phyloP scores from a whole-genome alignment of 208 protist genomes.

The Entamoeba invadens region DNA sequence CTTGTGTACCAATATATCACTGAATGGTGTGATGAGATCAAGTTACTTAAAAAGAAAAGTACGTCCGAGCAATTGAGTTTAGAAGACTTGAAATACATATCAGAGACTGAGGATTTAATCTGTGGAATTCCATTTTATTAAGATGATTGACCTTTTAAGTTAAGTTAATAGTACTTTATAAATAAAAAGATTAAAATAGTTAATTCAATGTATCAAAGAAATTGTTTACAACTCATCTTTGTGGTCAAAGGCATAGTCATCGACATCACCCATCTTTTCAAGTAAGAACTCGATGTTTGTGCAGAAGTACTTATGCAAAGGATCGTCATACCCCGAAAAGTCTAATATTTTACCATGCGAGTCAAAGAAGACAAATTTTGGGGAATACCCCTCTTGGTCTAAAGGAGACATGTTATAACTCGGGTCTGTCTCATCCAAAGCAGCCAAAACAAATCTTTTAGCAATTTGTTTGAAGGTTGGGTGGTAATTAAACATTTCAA shows the following conservation, averaged over 20 bases:
- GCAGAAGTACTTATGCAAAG: background rate
- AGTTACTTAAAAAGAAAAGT: too few relatives aligned
- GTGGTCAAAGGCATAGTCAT: background rate
- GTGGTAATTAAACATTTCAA: background rate
- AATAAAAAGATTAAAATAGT: too few relatives aligned
- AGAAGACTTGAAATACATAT: too few relatives aligned
- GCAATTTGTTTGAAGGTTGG: background rate
- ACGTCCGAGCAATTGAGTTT: too few relatives aligned
- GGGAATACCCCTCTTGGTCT: background rate
- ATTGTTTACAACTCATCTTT: background rate
- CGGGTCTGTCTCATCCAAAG: background rate
- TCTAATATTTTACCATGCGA: background rate
- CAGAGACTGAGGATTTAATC: too few relatives aligned
- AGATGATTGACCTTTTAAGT: too few relatives aligned
- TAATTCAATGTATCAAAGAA: too few relatives aligned
- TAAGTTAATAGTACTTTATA: too few relatives aligned
- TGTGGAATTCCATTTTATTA: too few relatives aligned
- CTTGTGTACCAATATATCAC: too few relatives aligned
- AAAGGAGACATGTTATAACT: background rate
- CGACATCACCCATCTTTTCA: background rate
- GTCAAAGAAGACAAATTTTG: background rate
- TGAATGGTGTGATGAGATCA: too few relatives aligned
- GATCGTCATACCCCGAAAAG: background rate
- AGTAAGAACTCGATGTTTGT: background rate
- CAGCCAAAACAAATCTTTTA: background rate